Evolutionary conservation across 176 grass and related monocot genomes (phyloP).

Genomic region (Oryza nivara): DNA sequence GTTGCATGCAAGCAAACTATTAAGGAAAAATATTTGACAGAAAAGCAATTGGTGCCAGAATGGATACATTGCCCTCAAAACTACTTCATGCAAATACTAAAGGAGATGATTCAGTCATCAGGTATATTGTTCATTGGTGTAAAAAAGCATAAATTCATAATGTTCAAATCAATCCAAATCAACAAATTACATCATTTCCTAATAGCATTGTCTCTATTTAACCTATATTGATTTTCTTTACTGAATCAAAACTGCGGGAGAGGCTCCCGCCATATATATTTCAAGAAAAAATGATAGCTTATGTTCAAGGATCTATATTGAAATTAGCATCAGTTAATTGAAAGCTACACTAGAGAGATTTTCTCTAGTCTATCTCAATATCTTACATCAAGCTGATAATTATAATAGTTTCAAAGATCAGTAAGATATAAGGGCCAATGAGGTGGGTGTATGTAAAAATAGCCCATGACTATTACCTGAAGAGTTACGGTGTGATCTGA

Average conservation of each 20-base stretch:
- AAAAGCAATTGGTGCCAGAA: constrained; percentile 7
- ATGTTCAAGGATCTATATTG: neutral
- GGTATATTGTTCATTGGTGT: neutral
- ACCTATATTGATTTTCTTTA: neutral
- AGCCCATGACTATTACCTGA: constrained; percentile 51
- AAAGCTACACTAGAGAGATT: neutral
- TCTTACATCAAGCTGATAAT: neutral
- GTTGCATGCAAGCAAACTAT: neutral
- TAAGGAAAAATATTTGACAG: constrained; percentile 10
- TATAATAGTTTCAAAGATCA: neutral
- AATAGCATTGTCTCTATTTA: neutral
- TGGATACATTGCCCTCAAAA: constrained; percentile 1
- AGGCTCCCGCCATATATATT: neutral
- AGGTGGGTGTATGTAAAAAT: neutral
- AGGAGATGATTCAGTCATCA: neutral
- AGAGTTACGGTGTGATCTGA: constrained; percentile 97
- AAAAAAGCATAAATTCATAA: neutral
- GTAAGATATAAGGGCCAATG: neutral
- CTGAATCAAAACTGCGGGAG: neutral
- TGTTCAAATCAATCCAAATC: constrained; percentile 7
- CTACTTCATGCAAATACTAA: neutral
- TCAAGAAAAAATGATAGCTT: neutral
- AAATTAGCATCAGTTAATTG: neutral
- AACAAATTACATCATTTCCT: constrained; percentile 11
- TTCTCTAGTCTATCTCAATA: neutral